Evolutionary conservation across 2,329 filamentous ascomycete genomes (phyloP), one percentile per base, ranked within the genome.

Genomic region (Colletotrichum spaethianum): DNA sequence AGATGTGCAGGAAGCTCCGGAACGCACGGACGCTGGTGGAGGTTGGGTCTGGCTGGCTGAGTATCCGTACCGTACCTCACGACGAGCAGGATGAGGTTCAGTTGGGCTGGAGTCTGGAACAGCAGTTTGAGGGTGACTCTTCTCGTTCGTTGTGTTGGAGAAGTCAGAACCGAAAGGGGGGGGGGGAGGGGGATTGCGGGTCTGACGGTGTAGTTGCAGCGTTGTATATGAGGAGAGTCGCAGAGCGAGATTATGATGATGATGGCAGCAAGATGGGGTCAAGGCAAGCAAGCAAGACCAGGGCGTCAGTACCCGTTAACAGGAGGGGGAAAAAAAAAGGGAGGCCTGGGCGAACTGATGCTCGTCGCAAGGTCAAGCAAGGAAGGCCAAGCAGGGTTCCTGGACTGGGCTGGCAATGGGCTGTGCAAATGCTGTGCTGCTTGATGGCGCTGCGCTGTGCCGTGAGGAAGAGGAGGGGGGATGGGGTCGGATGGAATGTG

Each of bases 1-100:
- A 63, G 64, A 52, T 68, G 64, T 57, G 64, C 46, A 70, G 70
- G 70, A 70, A 72, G 70, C 70, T 72, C 59, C 70, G 70, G 70
- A 70, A 70, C 70, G 70, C 70, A 72, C 70, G 70, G 70, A 70
- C 70, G 53, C 40, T 42, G 53, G 26, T 33, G 69, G 52, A 71
- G 42, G 52, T 42, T 44, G 46, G 66, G 28, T 64, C 18, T 48
- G n/a, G 46, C n/a, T 23, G 16, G 23, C 4, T 44, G 42, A 44
- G 38, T 50, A 26, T 50, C 12, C 46, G 46, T 50, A 48, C 12
- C 46, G 46, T 50, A 48, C 66, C 65, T 63, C 59, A 50, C 62
- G 63, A 40, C 23, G 67, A 46, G 52, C 26, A 50, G 50, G 26
- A 61, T 11, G 44, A 53, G 50, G 16, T 18, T 18, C 5, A 42